Conservation (phyloP, 164 flowering plant genomes). For the Akebia trifoliata region DNA sequence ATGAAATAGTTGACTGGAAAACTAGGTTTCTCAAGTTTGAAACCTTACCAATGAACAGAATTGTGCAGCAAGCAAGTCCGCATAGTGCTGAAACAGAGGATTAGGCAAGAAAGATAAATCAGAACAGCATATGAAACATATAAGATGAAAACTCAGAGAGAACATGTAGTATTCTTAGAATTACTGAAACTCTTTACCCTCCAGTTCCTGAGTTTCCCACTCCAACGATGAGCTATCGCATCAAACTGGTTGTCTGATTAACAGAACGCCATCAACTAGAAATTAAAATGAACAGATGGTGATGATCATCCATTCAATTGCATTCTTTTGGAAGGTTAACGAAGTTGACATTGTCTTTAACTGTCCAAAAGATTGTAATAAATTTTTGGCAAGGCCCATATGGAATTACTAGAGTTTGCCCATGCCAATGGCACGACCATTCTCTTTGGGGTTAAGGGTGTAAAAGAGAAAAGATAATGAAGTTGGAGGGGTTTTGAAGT, state of each 20-base stretch:
- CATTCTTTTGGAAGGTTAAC: neutral
- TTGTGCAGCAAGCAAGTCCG: constrained; percentile 80
- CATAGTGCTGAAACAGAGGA: constrained; percentile 53
- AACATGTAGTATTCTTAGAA: constrained; percentile 4
- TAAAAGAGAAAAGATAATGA: too few relatives aligned
- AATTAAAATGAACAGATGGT: neutral
- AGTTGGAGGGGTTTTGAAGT: too few relatives aligned
- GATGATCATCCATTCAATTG: neutral
- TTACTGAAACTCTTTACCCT: neutral
- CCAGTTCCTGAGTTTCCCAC: neutral
- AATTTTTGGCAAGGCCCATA: too few relatives aligned
- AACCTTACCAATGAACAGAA: constrained; percentile 58
- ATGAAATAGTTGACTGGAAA: neutral
- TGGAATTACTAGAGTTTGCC: too few relatives aligned
- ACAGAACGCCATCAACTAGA: neutral
- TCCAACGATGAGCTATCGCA: neutral
- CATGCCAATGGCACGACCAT: too few relatives aligned
- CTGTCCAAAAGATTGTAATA: neutral
- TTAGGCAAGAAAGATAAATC: constrained; percentile 13
- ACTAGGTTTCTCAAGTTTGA: neutral
- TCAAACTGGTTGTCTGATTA: neutral
- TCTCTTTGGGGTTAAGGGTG: too few relatives aligned
- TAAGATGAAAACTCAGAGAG: neutral
- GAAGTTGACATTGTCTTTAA: neutral
- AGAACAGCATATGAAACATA: constrained; percentile 2